These are phyloP conservation scores for Amanita subjunquillea DNA, from an alignment of 768 basidiomycete species.

Conservation along the genomic window DNA sequence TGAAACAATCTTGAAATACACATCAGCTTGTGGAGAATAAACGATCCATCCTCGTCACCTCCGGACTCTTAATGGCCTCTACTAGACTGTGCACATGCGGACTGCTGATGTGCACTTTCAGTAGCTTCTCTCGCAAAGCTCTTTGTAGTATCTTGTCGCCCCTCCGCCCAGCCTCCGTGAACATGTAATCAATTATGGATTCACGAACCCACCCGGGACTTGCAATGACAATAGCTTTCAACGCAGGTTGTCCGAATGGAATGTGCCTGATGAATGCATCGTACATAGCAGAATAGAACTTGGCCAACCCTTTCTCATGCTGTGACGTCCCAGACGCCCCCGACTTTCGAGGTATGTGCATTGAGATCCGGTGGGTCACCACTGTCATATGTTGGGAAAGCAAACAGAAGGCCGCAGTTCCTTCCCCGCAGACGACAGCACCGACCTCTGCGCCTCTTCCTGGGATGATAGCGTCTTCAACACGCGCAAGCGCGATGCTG, in stretches of 20 bases:
- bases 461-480: conserved; percentile 85
- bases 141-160: conserved; percentile 77
- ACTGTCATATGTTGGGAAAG: conserved; percentile 96
- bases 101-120: conserved; percentile 87
- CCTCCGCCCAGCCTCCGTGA: conserved; percentile 68
- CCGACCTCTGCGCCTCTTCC: conserved; percentile 95
- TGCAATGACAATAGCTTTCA: conserved; percentile 91
- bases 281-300: conserved; percentile 79
- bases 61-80: conserved; percentile 90
- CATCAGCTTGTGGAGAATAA: not conserved
- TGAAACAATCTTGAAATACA: conserved; percentile 42
- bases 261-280: conserved; percentile 85
- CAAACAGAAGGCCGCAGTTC: conserved; percentile 87
- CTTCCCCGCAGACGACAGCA: conserved; percentile 94
- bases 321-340: conserved; percentile 71
- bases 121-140: conserved; percentile 69
- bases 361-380: conserved; percentile 81
- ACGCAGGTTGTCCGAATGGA: conserved; percentile 59
- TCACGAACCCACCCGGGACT: conserved; percentile 96
- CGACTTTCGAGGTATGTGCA: conserved; percentile 86
- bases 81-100: conserved; percentile 94
- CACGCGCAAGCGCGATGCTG: conserved; percentile 68
- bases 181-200: conserved; percentile 72
- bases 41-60: conserved; percentile 38
- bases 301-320: conserved; percentile 84